Percentiles rank a stretch among this genome's conserved stretches.
These are phyloP conservation scores for Chrysanthemum seticuspe DNA, from an alignment of 129 eudicot species.

Conservation along the genomic window DNA sequence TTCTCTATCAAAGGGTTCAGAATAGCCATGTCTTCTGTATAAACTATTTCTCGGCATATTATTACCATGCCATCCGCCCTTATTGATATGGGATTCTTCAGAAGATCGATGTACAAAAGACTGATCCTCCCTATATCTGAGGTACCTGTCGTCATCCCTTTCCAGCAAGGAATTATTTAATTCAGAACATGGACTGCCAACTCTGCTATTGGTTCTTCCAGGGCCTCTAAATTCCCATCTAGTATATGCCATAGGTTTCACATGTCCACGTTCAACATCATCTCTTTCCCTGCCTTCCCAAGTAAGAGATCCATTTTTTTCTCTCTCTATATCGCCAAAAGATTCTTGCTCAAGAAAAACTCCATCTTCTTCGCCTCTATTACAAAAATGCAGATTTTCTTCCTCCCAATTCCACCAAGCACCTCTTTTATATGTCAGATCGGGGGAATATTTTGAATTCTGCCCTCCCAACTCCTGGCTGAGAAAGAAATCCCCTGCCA, in stretches of 20 bases:
- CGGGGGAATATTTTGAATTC: too few relatives aligned
- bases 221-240: constrained; percentile 42
- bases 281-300: constrained; percentile 30
- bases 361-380: constrained; percentile 26
- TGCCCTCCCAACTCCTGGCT: too few relatives aligned
- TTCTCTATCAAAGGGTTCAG: constrained; percentile 25
- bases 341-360: constrained; percentile 21
- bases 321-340: constrained; percentile 23
- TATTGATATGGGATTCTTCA: constrained; percentile 25
- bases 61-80: constrained; percentile 31
- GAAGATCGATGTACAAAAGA: constrained; percentile 28
- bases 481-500: constrained; percentile 32
- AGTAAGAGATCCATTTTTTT: constrained; percentile 28
- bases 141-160: background rate
- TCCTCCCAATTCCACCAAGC: background rate
- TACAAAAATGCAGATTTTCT: constrained; percentile 21
- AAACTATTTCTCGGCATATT: constrained; percentile 26
- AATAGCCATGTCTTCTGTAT: constrained; percentile 23
- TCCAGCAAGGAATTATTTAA: constrained; percentile 12
- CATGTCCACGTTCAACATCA: constrained; percentile 23
- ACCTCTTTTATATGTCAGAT: constrained; percentile 19
- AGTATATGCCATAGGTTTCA: constrained; percentile 26
- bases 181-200: constrained; percentile 26
- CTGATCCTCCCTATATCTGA: background rate
- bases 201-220: constrained; percentile 31